phyloP scores from a whole-genome alignment of 2,329 filamentous ascomycete species.

The Magnaporthales sp. region DNA sequence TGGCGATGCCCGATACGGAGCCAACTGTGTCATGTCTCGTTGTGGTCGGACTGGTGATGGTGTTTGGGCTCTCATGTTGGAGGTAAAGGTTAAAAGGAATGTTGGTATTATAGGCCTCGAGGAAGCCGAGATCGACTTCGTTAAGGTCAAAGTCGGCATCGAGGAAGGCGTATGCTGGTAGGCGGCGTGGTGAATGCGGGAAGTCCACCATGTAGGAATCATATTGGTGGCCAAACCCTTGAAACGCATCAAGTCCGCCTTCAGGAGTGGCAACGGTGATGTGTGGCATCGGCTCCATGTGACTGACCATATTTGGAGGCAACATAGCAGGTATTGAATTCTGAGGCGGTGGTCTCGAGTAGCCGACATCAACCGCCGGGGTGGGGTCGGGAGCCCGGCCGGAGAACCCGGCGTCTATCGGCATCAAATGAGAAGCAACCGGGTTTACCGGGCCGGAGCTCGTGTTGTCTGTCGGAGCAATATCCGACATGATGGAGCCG shows the following conservation, averaged over 20 bases:
- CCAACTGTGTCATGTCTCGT: not conserved
- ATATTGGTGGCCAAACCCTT: not conserved
- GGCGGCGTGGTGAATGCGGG: not conserved
- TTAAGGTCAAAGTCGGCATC: not conserved
- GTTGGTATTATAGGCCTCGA: not conserved
- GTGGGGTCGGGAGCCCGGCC: not conserved
- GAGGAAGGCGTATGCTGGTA: not conserved
- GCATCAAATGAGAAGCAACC: not conserved
- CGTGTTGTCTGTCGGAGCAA: not conserved
- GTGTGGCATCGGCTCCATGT: not conserved
- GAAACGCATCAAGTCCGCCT: not conserved
- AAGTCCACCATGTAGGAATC: not conserved
- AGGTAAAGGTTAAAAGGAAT: not conserved
- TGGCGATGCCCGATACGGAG: not conserved
- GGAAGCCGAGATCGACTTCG: not conserved
- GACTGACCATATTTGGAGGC: not conserved
- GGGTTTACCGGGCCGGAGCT: not conserved
- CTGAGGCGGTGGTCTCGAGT: not conserved
- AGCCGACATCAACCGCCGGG: not conserved
- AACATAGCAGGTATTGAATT: not conserved
- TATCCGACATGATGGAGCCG: not conserved
- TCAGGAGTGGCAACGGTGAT: not conserved
- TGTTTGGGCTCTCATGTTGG: constrained; percentile 2
- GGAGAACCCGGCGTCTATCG: not conserved
- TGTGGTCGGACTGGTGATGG: not conserved